Percentiles rank a stretch among this genome's conserved stretches.
phyloP scores from a whole-genome alignment of 2,329 filamentous ascomycete genomes.

The Thelonectria rubi region DNA sequence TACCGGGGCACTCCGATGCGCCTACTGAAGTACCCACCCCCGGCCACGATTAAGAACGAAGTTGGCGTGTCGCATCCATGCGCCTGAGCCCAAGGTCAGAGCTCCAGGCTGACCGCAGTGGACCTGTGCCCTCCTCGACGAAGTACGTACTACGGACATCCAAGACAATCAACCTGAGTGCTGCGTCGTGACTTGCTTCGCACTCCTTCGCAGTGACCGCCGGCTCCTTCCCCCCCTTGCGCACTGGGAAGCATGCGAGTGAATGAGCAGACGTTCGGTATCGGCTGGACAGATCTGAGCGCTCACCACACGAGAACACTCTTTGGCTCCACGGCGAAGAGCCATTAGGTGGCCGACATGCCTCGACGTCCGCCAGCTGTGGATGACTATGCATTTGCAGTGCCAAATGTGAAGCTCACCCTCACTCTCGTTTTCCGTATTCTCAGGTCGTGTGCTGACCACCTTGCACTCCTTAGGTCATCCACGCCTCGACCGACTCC shows the following conservation, averaged over 20 bases:
- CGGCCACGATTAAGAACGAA: neutral
- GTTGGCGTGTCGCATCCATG: neutral
- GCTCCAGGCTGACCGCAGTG: neutral
- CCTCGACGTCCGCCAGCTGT: constrained; percentile 56
- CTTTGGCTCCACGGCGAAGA: constrained; percentile 4
- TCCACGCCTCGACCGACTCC: constrained; percentile 87
- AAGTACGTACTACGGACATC: no score
- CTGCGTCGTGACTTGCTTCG: neutral
- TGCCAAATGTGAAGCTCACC: constrained; percentile 52
- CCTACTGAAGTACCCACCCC: neutral
- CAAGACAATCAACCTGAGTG: neutral
- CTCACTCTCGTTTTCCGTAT: constrained; percentile 19
- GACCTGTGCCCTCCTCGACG: no score
- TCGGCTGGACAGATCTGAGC: neutral
- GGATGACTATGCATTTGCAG: constrained; percentile 58
- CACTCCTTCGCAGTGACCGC: neutral
- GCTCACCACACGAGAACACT: neutral
- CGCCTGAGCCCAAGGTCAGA: neutral
- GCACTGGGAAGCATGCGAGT: neutral
- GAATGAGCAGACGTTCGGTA: neutral
- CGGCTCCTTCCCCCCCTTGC: neutral
- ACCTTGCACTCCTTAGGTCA: constrained; percentile 69
- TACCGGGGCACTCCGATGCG: neutral
- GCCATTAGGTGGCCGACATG: constrained; percentile 46
- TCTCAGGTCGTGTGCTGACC: constrained; percentile 22